phyloP scores from a whole-genome alignment of 768 basidiomycete species.

The Rhodotorula paludigena region DNA sequence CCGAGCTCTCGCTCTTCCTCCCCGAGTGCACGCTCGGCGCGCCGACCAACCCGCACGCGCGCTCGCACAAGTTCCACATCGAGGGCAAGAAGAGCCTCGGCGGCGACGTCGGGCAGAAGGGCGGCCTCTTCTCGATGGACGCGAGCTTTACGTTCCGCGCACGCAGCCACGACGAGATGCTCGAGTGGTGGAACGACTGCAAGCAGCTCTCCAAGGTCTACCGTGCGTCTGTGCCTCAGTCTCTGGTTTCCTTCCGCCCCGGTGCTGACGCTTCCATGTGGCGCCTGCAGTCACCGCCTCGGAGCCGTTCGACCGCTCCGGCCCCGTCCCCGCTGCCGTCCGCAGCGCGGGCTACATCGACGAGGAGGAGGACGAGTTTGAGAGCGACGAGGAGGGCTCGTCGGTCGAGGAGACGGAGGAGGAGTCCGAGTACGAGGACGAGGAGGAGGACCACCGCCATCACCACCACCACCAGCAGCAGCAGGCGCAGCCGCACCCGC shows the following conservation, averaged over 20 bases:
- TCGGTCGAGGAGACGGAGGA: slow-evolving; percentile 58
- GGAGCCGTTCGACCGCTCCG: slow-evolving; percentile 85
- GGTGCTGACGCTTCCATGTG: slow-evolving; percentile 44
- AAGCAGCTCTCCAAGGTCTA: slow-evolving; percentile 46
- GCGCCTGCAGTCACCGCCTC: slow-evolving; percentile 63
- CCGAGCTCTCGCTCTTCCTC: slow-evolving; percentile 81
- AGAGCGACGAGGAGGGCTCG: slow-evolving; percentile 56
- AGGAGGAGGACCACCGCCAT: slow-evolving; percentile 34
- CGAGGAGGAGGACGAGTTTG: slow-evolving; percentile 53
- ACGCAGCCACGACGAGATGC: slow-evolving; percentile 88
- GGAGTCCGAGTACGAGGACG: slow-evolving; percentile 42
- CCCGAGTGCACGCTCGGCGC: slow-evolving; percentile 95
- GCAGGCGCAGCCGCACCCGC: too few relatives aligned
- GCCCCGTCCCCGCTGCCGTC: slow-evolving; percentile 88
- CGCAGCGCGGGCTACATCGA: slow-evolving; percentile 79
- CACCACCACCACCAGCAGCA: neutral
- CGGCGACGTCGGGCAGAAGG: slow-evolving; percentile 51
- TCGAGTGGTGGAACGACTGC: slow-evolving; percentile 99
- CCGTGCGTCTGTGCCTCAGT: slow-evolving; percentile 23
- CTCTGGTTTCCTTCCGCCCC: neutral
- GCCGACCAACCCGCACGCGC: slow-evolving; percentile 60
- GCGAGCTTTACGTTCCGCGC: slow-evolving; percentile 83
- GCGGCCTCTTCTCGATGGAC: slow-evolving; percentile 43
- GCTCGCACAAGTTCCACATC: slow-evolving; percentile 93
- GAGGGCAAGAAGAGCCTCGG: slow-evolving; percentile 70